Conservation (phyloP, 495 filamentous ascomycete genomes). For the Neurospora sp. region DNA sequence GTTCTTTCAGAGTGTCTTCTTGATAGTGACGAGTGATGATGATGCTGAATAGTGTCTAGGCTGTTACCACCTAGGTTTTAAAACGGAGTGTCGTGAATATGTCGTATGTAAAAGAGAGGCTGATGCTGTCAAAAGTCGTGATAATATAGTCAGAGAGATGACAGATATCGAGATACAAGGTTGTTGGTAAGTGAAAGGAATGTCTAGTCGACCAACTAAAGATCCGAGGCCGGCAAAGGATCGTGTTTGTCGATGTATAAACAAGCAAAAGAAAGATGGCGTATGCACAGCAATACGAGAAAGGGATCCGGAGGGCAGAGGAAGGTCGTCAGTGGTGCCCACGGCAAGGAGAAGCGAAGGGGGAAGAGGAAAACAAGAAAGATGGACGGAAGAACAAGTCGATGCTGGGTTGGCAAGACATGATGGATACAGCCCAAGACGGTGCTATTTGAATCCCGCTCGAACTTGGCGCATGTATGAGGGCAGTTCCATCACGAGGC, state of each 20-base stretch:
- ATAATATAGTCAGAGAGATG: background rate
- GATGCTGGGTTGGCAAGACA: slow-evolving; percentile 3
- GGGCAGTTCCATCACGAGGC: slow-evolving; percentile 8
- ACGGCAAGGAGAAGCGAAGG: slow-evolving; percentile 1
- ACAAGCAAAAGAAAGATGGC: slow-evolving; percentile 2
- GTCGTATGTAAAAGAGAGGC: background rate
- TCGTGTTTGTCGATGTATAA: background rate
- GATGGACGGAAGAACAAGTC: slow-evolving; percentile 2
- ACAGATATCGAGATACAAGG: background rate
- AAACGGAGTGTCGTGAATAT: background rate
- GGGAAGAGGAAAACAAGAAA: slow-evolving; percentile 6
- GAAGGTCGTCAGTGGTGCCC: background rate
- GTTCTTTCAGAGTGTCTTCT: background rate
- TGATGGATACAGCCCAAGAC: slow-evolving; percentile 8
- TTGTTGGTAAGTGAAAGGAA: background rate
- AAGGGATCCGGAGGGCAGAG: slow-evolving; percentile 1
- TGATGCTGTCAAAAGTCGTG: background rate
- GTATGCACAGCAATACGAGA: slow-evolving; percentile 7
- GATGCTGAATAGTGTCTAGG: background rate
- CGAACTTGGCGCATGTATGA: slow-evolving; percentile 9
- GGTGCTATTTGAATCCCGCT: slow-evolving; percentile 9
- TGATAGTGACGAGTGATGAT: background rate
- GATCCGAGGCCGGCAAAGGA: background rate
- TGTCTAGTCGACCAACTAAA: background rate
- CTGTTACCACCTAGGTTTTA: background rate